These are phyloP conservation scores for Pseudonitzschia multiseries DNA, from an alignment of 108 stramenopile species.

Conservation along the genomic window DNA sequence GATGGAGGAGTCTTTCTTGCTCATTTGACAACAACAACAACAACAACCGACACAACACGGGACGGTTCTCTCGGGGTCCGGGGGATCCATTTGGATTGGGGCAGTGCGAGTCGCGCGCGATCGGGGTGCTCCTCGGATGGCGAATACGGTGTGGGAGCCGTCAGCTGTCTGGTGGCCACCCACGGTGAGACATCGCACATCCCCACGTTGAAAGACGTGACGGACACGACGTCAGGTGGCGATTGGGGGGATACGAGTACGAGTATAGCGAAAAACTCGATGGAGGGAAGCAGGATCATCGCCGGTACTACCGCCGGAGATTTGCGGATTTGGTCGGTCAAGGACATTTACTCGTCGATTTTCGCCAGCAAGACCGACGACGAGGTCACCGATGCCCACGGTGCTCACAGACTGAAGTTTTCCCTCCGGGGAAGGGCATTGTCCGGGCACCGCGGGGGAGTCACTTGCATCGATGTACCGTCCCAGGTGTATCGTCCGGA, in stretches of 20 bases:
- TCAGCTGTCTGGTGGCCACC: constrained; percentile 73
- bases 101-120: constrained; percentile 52
- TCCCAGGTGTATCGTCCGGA: constrained; percentile 83
- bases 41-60: constrained; percentile 13
- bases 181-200: constrained; percentile 48
- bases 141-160: constrained; percentile 74
- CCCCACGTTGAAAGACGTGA: constrained; percentile 22
- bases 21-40: constrained; percentile 37
- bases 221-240: constrained; percentile 7
- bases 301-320: constrained; percentile 84
- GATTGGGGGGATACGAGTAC: constrained; percentile 60
- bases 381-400: constrained; percentile 29
- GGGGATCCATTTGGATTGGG: constrained; percentile 83
- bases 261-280: constrained; percentile 50
- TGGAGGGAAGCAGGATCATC: constrained; percentile 80
- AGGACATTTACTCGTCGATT: constrained; percentile 65
- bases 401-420: constrained; percentile 46
- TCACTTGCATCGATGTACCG: constrained; percentile 82
- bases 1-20: constrained; percentile 89
- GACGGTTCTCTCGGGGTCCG: constrained; percentile 35
- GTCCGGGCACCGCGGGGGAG: constrained; percentile 81
- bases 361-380: constrained; percentile 34
- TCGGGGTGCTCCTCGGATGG: constrained; percentile 47
- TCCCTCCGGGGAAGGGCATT: constrained; percentile 61
- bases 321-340: constrained; percentile 77